phyloP scores from a whole-genome alignment of 768 basidiomycete genomes.

The Lepiota venenata region DNA sequence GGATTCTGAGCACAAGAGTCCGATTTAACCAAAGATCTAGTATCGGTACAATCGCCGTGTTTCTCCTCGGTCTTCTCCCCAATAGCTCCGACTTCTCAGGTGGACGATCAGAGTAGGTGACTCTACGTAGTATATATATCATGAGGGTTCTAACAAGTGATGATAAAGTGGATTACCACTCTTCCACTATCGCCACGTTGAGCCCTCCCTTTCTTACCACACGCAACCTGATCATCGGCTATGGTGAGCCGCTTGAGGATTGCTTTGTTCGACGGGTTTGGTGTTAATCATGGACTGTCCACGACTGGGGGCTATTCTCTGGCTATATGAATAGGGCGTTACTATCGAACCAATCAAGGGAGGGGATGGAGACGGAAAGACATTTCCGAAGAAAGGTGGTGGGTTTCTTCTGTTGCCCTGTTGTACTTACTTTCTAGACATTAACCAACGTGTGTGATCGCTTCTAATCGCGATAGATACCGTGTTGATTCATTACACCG shows the following conservation, averaged over 20 bases:
- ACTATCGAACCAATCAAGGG: conserved; percentile 51
- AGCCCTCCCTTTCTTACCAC: not conserved
- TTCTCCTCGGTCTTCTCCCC: too few relatives aligned
- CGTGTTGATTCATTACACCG: conserved; percentile 79
- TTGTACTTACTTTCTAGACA: not conserved
- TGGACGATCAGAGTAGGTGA: not conserved
- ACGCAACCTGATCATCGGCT: not conserved
- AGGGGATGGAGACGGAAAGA: conserved; percentile 51
- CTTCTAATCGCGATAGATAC: conserved; percentile 42
- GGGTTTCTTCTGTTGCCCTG: conserved; percentile 25
- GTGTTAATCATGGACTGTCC: not conserved
- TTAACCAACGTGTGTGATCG: not conserved
- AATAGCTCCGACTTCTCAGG: not conserved
- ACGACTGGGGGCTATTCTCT: not conserved
- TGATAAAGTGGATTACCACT: too few relatives aligned
- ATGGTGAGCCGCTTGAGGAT: not conserved
- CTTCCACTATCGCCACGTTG: too few relatives aligned
- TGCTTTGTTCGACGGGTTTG: not conserved
- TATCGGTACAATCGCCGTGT: too few relatives aligned
- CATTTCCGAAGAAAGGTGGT: conserved; percentile 73
- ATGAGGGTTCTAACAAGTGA: not conserved
- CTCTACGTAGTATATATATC: not conserved
- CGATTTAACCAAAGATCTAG: too few relatives aligned
- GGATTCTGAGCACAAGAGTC: too few relatives aligned
- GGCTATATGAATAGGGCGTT: conserved; percentile 53